Evolutionary conservation across 2,329 filamentous ascomycete species (phyloP).

Genomic region (Endocalyx cinctus): DNA sequence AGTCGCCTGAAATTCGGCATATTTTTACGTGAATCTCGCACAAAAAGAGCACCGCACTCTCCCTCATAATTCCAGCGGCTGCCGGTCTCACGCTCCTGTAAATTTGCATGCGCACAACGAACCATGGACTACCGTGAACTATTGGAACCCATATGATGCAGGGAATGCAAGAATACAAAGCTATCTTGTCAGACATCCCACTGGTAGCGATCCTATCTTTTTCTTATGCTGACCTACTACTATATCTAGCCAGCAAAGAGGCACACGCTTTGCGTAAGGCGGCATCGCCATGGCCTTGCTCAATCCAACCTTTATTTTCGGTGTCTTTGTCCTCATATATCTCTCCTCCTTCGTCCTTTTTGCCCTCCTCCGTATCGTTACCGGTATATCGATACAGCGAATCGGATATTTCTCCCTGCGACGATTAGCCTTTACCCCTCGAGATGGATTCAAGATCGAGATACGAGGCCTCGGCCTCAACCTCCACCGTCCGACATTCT

Average conservation of each 20-base stretch:
- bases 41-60: no score
- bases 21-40: no score
- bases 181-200: constrained; percentile 16
- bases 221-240: constrained; percentile 7
- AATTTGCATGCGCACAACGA: no score
- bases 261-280: constrained; percentile 22
- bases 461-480: constrained; percentile 84
- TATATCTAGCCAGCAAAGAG: constrained; percentile 18
- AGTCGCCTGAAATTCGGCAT: no score
- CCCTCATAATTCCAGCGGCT: no score
- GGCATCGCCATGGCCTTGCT: constrained; percentile 55
- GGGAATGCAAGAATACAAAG: constrained; percentile 14
- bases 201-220: constrained; percentile 1
- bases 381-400: constrained; percentile 91
- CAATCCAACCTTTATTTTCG: constrained; percentile 78
- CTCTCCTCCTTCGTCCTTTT: constrained; percentile 90
- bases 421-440: constrained; percentile 82
- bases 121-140: constrained; percentile 18
- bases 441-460: constrained; percentile 84
- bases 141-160: constrained; percentile 18
- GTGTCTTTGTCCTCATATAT: constrained; percentile 80
- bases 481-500: constrained; percentile 90
- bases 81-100: no score
- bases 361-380: constrained; percentile 85
- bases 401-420: constrained; percentile 90